Evolutionary conservation across 2,329 filamentous ascomycete species (phyloP), one percentile per base, ranked within the genome.

Genomic region (Trichoderma polysporum): DNA sequence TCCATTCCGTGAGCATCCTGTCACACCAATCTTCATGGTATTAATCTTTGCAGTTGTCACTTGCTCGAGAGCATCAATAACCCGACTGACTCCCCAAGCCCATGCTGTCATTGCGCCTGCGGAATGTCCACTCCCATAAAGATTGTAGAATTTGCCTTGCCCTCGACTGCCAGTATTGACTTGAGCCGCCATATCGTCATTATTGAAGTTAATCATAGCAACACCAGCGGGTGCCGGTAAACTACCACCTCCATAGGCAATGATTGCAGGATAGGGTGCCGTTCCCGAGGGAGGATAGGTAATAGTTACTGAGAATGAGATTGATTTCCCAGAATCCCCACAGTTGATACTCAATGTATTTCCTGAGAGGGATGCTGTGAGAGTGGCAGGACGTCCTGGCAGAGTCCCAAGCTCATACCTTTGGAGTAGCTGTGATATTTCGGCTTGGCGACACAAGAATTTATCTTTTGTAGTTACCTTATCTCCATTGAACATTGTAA

Each of bases 11-110:
- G 60, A 63, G 13, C 60, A 63, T 25, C 49, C 49, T 9, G 60
- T 63, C 27, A 63, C 60, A 9, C 60, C 60, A 35, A 63, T 53
- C 27, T 6, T 63, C 13, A 49, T 63, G n/a, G 60, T 54, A 33
- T 63, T 49, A 19, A 63, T 54, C 7, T 35, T 63, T 17, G 60
- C 49, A 2, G 25, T 25, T 13, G 60, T 39, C 1, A 33, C 19
- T n/a, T 41, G 37, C 19, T 54, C 35, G 22, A 63, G 60, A n/a
- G 60, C 60, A 12, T 63, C 60, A 33, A 63, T 63, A 6, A 63
- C 60, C 2, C 60, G 60, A n/a, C 60, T 63, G 4, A 63, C 60
- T n/a, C 60, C 60, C 60, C 60, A 63, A 13, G 60, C 60, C 60
- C 60, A 63, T 2, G 60, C 60, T 22, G 60, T 63, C 60, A 54